These are phyloP conservation scores for Ajuga reptans DNA, from an alignment of 305 asterid species.

Conservation along the genomic window DNA sequence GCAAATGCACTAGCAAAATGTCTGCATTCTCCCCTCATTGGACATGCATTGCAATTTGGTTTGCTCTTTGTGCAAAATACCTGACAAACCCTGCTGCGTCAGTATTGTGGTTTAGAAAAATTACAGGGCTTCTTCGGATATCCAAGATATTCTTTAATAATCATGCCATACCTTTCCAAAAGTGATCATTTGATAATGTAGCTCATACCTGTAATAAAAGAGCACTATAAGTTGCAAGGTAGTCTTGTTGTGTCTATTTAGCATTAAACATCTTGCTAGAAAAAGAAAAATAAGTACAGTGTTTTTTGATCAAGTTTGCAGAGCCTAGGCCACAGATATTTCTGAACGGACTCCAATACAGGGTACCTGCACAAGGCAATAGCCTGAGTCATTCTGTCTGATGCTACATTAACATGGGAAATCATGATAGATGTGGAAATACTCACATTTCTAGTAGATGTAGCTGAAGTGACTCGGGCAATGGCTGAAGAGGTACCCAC, in stretches of 20 bases:
- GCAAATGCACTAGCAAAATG: constrained; percentile 99
- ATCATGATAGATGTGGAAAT: constrained; percentile 6
- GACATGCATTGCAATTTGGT: constrained; percentile 98
- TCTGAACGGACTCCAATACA: constrained; percentile 84
- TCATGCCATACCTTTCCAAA: constrained; percentile 79
- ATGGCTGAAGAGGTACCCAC: constrained; percentile 99
- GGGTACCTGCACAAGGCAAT: constrained; percentile 65
- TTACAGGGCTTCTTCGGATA: background rate
- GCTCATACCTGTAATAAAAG: constrained; percentile 69
- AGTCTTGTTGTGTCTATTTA: constrained; percentile 17
- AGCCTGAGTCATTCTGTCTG: constrained; percentile 24
- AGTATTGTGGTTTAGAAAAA: constrained; percentile 12
- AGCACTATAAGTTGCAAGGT: constrained; percentile 26
- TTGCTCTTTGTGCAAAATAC: constrained; percentile 96
- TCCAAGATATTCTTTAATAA: constrained; percentile 1
- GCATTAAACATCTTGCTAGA: background rate
- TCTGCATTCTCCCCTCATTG: constrained; percentile 98
- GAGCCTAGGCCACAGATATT: constrained; percentile 96
- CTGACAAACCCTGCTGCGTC: constrained; percentile 37
- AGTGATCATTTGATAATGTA: constrained; percentile 97
- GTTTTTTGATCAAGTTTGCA: constrained; percentile 98
- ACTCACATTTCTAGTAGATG: constrained; percentile 94
- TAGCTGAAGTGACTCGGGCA: constrained; percentile 95
- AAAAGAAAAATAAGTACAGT: constrained; percentile 42
- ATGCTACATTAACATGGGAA: constrained; percentile 15